These are phyloP conservation scores for Cladosporium sp. DNA, from an alignment of 2,329 filamentous ascomycete genomes.

Conservation along the genomic window DNA sequence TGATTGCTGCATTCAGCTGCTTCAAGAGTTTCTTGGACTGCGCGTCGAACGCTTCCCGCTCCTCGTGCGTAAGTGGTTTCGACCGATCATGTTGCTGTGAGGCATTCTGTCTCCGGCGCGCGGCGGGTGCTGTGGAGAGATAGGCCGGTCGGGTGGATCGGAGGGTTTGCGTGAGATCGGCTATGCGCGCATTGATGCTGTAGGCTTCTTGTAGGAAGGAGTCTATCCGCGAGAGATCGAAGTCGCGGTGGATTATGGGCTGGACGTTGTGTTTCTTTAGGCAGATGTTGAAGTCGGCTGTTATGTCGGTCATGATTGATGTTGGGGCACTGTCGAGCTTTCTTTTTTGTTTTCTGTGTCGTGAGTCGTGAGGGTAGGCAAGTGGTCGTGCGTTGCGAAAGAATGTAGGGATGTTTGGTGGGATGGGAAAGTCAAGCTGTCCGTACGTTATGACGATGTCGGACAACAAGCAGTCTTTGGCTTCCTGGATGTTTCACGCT, in stretches of 20 bases:
- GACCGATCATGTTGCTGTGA: conserved; percentile 32
- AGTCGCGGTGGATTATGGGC: conserved; percentile 15
- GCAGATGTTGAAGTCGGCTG: conserved; percentile 63
- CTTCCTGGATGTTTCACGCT: no score
- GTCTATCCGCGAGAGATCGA: conserved; percentile 53
- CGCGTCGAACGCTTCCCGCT: conserved; percentile 82
- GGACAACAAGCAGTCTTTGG: not conserved
- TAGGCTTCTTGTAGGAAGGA: conserved; percentile 93
- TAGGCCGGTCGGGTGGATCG: conserved; percentile 82
- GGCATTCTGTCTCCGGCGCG: conserved; percentile 38
- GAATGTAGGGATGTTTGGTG: not conserved
- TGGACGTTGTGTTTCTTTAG: conserved; percentile 38
- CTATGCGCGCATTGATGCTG: conserved; percentile 82
- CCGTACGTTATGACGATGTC: not conserved
- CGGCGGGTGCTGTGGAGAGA: conserved; percentile 70
- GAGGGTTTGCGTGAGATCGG: conserved; percentile 73
- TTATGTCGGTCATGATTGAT: conserved; percentile 53
- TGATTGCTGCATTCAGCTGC: conserved; percentile 77
- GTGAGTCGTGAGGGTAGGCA: conserved; percentile 30
- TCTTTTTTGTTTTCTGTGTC: not conserved
- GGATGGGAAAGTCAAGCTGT: not conserved
- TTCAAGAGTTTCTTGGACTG: conserved; percentile 81
- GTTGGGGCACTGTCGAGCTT: not conserved
- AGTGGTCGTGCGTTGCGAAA: conserved; percentile 28
- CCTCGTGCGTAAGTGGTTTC: conserved; percentile 66